Base-by-base conservation (phyloP, 1,284 basidiomycete species). In the Pascua sp. region DNA sequence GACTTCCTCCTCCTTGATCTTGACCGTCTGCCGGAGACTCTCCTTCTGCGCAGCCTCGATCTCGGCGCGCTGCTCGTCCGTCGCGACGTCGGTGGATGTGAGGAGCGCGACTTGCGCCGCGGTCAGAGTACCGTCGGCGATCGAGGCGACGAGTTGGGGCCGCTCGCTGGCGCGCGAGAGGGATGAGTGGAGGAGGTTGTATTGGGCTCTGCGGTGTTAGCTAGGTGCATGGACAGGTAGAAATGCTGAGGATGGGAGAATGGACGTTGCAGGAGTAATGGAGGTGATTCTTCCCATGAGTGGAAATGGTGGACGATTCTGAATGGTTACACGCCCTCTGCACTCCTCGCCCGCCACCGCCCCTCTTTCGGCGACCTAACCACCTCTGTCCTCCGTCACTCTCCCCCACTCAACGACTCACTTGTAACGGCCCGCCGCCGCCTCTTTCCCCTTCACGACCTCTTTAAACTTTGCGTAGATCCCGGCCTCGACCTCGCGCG, bases 381-480 rank as follows among this genome's bases (percentile, higher is more conserved):
- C 24, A 32, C 24, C 3, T 32, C 24, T 32, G 7, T 32, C 24
- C 24, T 32, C 24, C 24, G 4, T 32, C 24, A 32, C 53, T 11
- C 8, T 18, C 36, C 13, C 32, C 13, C 49, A 13, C 5, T n/a
- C 12, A 13, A 36, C 17, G 13, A 65, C 72, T 66, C 64, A 73
- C 71, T 76, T 76, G 62, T 76, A 76, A 32, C 66, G 57, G 0
- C 49, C 62, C 4, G 69, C 72, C 7, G 68, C 68, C 15, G 58
- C 58, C 17, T 68, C 70, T 54, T 76, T 76, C 12, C 68, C 70
- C 40, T 59, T 64, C 12, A 65, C 51, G 0, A 59, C 53, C 43
- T 75, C 74, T 51, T 70, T 71, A 61, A 72, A 69, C 12, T 57
- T 51, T 8, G 53, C 47, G 49, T 66, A 76, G 42, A 76, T 49